Evolutionary conservation across 2,329 filamentous ascomycete genomes (phyloP), one percentile per base, ranked within the genome.

Genomic region (Monilinia vaccinii-corymbosi): DNA sequence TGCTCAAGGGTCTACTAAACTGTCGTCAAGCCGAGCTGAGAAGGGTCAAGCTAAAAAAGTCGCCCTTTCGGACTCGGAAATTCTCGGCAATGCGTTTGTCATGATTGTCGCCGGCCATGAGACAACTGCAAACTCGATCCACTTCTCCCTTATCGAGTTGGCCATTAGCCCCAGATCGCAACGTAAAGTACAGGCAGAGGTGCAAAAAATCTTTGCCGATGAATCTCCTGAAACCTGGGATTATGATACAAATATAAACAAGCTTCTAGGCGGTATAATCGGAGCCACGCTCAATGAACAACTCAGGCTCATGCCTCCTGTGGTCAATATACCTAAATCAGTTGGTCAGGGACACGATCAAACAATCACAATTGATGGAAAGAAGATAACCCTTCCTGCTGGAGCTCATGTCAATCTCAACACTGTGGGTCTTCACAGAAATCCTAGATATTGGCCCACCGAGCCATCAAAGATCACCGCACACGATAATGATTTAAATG

Each of bases 271-370:
- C 13, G 84, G 85, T 62, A 86, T 89, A 78, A 75, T 86, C 11
- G 89, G 86, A 21, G 89, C 89, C 4, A 81, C 87, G 66, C 81
- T 93, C 79, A 89, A 91, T 69, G 89, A 94, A 75, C 85, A 86
- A 42, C 78, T 94, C 57, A 84, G 90, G 13, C 68, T 91, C 46
- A 78, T 90, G 61, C 88, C 89, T 2, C 84, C 89, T 0, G 86
- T 90, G 21, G 76, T 84, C 47, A 81, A 81, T 56, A 86, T 94
- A 31, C 89, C 89, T 32, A 94, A 94, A 74, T 80, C 77, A 56
- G 80, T 82, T 5, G 69, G 73, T 3, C 71, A 74, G 2, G 68
- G 70, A 2, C 69, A 75, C 25, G 78, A 80, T 56, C 85, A 91
- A 73, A 70, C 76, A 23, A 70, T 93, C 46, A 78, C 72, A 2